phyloP scores from a whole-genome alignment of 352 stramenopile species.

The Phytopythium delawarense region DNA sequence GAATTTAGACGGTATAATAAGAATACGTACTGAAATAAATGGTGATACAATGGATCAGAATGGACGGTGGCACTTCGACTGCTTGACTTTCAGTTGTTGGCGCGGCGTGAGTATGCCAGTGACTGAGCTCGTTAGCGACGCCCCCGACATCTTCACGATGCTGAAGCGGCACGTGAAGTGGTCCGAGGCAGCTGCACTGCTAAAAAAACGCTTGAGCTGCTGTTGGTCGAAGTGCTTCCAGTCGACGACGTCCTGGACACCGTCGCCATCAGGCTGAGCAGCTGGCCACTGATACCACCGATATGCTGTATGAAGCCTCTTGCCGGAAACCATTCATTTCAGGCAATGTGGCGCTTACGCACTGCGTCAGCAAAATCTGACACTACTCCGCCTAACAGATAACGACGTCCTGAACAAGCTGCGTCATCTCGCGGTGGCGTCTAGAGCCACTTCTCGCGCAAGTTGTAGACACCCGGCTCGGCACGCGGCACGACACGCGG shows the following conservation, averaged over 20 bases:
- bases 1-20: background rate
- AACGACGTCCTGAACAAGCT: background rate
- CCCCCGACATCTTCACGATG: too few relatives aligned
- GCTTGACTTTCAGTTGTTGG: background rate
- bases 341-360: background rate
- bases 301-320: too few relatives aligned
- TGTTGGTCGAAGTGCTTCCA: too few relatives aligned
- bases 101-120: too few relatives aligned
- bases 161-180: too few relatives aligned
- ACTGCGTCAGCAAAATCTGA: background rate
- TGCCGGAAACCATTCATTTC: background rate
- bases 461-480: slow-evolving; percentile 26
- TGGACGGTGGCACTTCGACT: background rate
- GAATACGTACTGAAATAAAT: background rate
- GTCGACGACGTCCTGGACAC: too few relatives aligned
- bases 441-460: slow-evolving; percentile 35
- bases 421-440: background rate
- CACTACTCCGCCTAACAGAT: background rate
- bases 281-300: too few relatives aligned
- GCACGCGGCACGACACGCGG: slow-evolving; percentile 24
- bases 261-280: too few relatives aligned
- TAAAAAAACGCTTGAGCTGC: too few relatives aligned
- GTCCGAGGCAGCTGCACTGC: too few relatives aligned
- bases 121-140: too few relatives aligned
- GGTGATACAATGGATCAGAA: background rate